Percentiles rank a stretch among this genome's conserved stretches.
Evolutionary conservation across 73 alveolate species (phyloP).

Genomic region (Stentor coeruleus): DNA sequence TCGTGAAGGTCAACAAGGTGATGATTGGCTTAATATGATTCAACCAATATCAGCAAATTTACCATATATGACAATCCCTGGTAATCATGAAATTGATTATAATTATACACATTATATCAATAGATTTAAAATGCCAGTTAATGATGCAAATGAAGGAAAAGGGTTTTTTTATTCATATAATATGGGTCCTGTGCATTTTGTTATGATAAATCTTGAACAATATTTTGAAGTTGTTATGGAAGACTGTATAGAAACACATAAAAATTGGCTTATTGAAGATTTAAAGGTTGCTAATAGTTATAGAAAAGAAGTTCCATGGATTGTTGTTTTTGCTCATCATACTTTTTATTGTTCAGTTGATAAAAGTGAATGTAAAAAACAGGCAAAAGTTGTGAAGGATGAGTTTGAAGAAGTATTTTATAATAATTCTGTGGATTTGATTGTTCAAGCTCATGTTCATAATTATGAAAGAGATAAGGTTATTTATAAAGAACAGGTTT

Average conservation of each 20-base stretch:
- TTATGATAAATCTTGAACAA: neutral
- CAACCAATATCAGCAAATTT: conserved; percentile 1
- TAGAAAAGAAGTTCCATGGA: neutral
- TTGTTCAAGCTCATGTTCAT: conserved; percentile 15
- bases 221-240: neutral
- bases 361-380: neutral
- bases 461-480: neutral
- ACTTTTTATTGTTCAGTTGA: conserved; percentile 13
- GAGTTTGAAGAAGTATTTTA: neutral
- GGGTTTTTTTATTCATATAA: neutral
- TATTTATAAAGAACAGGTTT: neutral
- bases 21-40: conserved; percentile 9
- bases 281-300: neutral
- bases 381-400: neutral
- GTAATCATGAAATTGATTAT: conserved; percentile 3
- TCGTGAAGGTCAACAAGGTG: conserved; percentile 9
- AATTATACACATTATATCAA: neutral
- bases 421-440: neutral
- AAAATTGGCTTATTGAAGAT: conserved; percentile 9
- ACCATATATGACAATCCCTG: conserved; percentile 4
- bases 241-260: neutral
- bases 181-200: conserved; percentile 12
- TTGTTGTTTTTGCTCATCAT: conserved; percentile 1
- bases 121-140: neutral
- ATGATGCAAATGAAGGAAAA: neutral